Base-by-base conservation (phyloP, 805 yeast genomes). In the Wickerhamomyces sydowiorum region DNA sequence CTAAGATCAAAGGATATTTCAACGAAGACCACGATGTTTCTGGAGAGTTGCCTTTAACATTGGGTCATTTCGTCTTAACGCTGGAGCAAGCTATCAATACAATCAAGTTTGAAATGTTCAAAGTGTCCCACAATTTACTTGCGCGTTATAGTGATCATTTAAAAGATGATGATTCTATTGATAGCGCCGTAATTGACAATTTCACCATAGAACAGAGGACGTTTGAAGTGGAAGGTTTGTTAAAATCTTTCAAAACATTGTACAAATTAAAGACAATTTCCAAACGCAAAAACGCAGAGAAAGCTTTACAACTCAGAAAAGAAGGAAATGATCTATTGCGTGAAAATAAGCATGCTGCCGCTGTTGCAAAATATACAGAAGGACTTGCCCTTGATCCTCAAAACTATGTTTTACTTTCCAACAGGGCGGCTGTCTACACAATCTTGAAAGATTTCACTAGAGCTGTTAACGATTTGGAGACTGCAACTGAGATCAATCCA, bases 381-480 rank as follows among this genome's bases (percentile, higher is more conserved):
- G 71, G 68, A 7, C 38, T 70, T 4, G 6, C 41, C 10, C 38
- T 52, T 6, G 65, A 63, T 29, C 69, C 71, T 19, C 39, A 48
- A 4, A 57, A 64, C 20, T 56, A 57, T 39, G 55, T 65, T 3
- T 37, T 69, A 7, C 59, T 63, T 28, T 64, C 67, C 20, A 67
- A 66, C 49, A 54, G 75, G 42, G 71, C 71, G 3, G 72, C 73
- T 2, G 62, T 66, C 10, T 61, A 60, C 41, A 62, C 66, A 20
- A 59, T 61, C 29, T 43, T 66, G 38, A 66, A 64, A 22, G 46
- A 61, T 13, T 54, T 55, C 43, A 61, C 62, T 2, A 62, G 59
- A 30, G 71, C 74, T 1, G 60, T 62, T 24, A 47, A 44, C 6
- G 75, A 70, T 47, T 47, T 67, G 24, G 24, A 45, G 19, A 60